Conservation (phyloP, 179 eudicot species). For the Spergularia azorica region DNA sequence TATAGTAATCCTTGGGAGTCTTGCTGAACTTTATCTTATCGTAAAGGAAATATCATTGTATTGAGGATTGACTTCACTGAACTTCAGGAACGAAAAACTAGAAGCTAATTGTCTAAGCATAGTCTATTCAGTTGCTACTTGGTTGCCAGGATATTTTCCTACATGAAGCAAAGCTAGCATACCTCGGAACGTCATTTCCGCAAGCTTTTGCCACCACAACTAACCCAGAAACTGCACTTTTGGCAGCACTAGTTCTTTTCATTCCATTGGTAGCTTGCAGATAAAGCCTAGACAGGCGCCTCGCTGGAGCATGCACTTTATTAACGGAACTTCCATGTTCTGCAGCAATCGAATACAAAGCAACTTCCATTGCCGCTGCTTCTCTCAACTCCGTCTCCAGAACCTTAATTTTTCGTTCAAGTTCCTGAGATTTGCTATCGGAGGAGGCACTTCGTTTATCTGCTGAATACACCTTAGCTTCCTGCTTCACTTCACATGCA, state of each 20-base stretch:
- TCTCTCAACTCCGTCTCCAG: constrained; percentile 87
- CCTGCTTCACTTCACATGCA: constrained; percentile 35
- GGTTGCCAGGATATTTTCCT: neutral
- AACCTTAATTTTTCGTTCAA: constrained; percentile 62
- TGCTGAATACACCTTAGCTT: constrained; percentile 35
- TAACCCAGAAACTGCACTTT: constrained; percentile 76
- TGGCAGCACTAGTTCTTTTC: constrained; percentile 68
- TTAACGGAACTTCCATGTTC: constrained; percentile 91
- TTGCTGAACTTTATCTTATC: neutral
- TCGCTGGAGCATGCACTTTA: constrained; percentile 96
- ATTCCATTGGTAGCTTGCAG: constrained; percentile 62
- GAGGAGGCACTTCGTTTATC: constrained; percentile 43
- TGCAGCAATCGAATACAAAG: constrained; percentile 83
- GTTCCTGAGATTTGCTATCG: constrained; percentile 51
- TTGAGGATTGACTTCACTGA: neutral
- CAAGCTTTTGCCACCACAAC: constrained; percentile 93
- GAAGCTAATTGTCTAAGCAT: neutral
- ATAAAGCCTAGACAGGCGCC: constrained; percentile 89
- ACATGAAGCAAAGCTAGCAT: constrained; percentile 12
- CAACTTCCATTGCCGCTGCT: constrained; percentile 82
- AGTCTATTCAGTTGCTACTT: neutral
- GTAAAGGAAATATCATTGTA: neutral
- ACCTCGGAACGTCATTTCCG: constrained; percentile 99
- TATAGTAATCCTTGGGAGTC: neutral
- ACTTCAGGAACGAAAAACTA: neutral